phyloP scores from a whole-genome alignment of 1,284 basidiomycete species.

The Fomitopsis schrenkii region DNA sequence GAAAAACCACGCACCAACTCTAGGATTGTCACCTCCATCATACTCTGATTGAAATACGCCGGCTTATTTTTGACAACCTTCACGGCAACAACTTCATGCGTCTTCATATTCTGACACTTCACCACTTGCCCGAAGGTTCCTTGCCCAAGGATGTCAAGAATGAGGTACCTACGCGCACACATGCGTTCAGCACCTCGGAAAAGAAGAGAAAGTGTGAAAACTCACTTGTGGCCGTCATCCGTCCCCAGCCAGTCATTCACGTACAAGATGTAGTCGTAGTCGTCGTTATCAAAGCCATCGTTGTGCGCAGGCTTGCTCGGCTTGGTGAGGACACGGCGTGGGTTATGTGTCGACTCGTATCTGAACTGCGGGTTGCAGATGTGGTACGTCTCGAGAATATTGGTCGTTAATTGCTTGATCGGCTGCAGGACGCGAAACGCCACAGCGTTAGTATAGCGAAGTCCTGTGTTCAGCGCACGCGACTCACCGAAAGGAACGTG shows the following conservation, averaged over 20 bases:
- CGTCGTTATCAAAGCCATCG: conserved; percentile 95
- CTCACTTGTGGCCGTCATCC: conserved; percentile 88
- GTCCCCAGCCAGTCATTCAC: conserved; percentile 94
- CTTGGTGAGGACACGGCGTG: conserved; percentile 91
- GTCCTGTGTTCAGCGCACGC: conserved; percentile 11
- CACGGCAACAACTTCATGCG: conserved; percentile 96
- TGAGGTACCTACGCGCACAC: conserved; percentile 72
- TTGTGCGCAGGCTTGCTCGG: conserved; percentile 92
- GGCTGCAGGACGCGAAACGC: conserved; percentile 46
- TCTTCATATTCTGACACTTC: conserved; percentile 99
- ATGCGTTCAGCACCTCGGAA: neutral
- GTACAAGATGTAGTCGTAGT: conserved; percentile 96
- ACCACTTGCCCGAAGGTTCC: conserved; percentile 99
- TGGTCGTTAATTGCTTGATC: conserved; percentile 81
- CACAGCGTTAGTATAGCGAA: conserved; percentile 10
- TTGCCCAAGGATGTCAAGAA: conserved; percentile 96
- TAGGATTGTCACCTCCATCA: conserved; percentile 99
- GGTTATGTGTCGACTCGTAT: conserved; percentile 91
- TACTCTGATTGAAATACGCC: conserved; percentile 98
- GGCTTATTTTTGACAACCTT: conserved; percentile 99
- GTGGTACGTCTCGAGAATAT: conserved; percentile 84
- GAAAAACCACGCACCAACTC: conserved; percentile 67
- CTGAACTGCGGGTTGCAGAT: conserved; percentile 91
- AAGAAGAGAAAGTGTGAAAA: conserved; percentile 17
- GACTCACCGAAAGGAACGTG: conserved; percentile 56